Conservation (phyloP, 441 rosid species). For the Kokia cookei region DNA sequence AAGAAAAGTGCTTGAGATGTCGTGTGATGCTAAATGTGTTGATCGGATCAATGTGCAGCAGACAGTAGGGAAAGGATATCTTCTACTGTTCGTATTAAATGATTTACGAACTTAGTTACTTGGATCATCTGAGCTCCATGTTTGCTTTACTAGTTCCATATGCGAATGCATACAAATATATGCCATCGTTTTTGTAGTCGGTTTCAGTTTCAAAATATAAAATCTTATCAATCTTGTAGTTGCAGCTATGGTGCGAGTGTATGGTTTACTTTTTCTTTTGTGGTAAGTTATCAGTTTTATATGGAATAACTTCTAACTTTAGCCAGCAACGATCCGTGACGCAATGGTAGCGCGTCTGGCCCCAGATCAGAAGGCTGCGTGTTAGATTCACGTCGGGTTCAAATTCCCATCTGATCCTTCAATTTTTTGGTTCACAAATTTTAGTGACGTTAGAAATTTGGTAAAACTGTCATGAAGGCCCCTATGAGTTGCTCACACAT, state of each 20-base stretch:
- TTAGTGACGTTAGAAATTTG: too few species aligned
- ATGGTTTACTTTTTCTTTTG: too few species aligned
- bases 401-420: background rate
- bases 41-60: background rate
- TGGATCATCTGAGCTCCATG: background rate
- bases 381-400: background rate
- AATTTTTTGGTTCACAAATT: too few species aligned
- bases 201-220: too few species aligned
- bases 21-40: background rate
- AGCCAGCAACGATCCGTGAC: conserved; percentile 23
- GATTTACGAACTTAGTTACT: background rate
- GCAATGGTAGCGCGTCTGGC: conserved; percentile 99
- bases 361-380: conserved; percentile 93
- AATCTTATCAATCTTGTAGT: too few species aligned
- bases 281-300: too few species aligned
- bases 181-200: background rate
- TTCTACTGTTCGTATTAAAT: background rate
- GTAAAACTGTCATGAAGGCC: too few species aligned
- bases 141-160: background rate
- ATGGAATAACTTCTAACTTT: too few species aligned
- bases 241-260: too few species aligned
- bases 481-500: too few species aligned
- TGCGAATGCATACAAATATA: background rate
- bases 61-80: background rate
- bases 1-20: conserved; percentile 23